Evolutionary conservation across 306 rosid genomes (phyloP).

Genomic region (Pyrus communis): DNA sequence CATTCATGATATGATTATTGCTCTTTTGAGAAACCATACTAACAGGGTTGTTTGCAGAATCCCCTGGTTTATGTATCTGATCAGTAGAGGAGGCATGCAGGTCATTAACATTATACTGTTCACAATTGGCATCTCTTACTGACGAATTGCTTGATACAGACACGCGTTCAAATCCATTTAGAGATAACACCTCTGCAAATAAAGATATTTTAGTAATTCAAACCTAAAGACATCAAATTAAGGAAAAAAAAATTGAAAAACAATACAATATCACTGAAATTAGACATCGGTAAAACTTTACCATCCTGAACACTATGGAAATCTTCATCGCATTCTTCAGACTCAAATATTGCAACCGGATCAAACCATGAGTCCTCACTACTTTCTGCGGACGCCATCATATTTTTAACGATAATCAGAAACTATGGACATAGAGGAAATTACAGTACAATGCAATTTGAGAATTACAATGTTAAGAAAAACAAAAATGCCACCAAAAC

Average conservation of each 20-base stretch:
- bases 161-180: conserved; percentile 41
- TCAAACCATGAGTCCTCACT: conserved; percentile 83
- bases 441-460: not conserved
- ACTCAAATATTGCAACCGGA: conserved; percentile 57
- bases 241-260: not conserved
- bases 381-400: conserved; percentile 36
- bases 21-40: conserved; percentile 33
- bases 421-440: not conserved
- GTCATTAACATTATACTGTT: conserved; percentile 13
- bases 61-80: conserved; percentile 33
- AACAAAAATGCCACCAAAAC: not conserved
- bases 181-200: conserved; percentile 55
- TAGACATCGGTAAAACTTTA: conserved; percentile 12
- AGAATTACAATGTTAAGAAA: not conserved
- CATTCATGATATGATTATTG: conserved; percentile 24
- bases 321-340: conserved; percentile 93
- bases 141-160: conserved; percentile 38
- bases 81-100: conserved; percentile 17
- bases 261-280: not conserved
- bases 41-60: conserved; percentile 21
- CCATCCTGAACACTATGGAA: conserved; percentile 83
- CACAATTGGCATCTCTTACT: conserved; percentile 41
- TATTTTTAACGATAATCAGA: conserved; percentile 5
- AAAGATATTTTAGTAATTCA: not conserved
- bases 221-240: not conserved